Base-by-base conservation (phyloP, 1,284 basidiomycete genomes). In the Stereum hirsutum region DNA sequence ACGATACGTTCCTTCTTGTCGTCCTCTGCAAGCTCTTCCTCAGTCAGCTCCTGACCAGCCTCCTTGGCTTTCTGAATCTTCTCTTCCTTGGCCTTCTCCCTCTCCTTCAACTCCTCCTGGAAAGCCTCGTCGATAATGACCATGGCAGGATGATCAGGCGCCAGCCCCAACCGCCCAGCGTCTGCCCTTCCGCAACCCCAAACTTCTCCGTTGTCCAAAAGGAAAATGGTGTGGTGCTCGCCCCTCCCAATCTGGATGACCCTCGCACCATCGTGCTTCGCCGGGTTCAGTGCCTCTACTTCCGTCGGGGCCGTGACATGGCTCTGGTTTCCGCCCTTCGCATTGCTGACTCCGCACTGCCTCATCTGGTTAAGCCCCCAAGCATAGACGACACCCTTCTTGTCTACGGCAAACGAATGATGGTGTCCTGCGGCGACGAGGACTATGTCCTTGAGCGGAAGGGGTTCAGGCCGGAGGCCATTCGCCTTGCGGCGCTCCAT, bases 301-400 rank as follows among this genome's bases (percentile, higher is more conserved):
- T 11, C 14, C 10, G 33, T 35, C 8, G 33, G 33, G 15, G 21
- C 21, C 33, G 15, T 35, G 33, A 35, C 21, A 35, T 35, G 33
- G 10, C 15, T 17, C 17, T 35, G 15, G 15, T 12, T 20, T 17
- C 33, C 33, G 8, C 33, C 33, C 14, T 20, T n/a, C 11, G 15
- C 33, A 20, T 35, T 20, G 17, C 33, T 35, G 33, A 35, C 33
- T 10, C 33, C 33, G 3, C 15, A 17, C 33, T 35, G 33, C 33
- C 33, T 35, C 33, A 35, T 35, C 33, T 35, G 33, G 8, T 35
- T 35, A 11, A 35, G 33, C 33, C 33, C 33, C 33, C 33, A 35
- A 11, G 33, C 33, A 20, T 35, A 35, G 10, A 35, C 33, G 8
- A 35, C 5, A 8, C 33, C 33, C 15, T 3, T 4, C 15, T 35